Evolutionary conservation across 1,139 yeast genomes (phyloP).

Genomic region (Kazachstania sp.): DNA sequence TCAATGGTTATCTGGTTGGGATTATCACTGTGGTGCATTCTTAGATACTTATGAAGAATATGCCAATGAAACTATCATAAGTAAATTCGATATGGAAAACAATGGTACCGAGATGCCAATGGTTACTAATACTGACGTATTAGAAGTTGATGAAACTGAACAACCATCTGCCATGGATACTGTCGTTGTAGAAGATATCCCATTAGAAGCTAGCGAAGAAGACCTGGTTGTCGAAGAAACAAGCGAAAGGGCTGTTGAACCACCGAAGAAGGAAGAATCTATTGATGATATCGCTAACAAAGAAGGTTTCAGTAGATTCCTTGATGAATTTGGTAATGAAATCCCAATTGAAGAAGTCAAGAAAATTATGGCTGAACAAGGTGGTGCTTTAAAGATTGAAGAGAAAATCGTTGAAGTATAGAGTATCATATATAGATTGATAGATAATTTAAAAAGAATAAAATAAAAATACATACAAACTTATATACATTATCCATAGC

Average conservation of each 20-base stretch:
- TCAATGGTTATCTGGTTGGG: slow-evolving; percentile 64
- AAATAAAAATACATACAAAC: too few relatives aligned
- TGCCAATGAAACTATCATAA: background rate
- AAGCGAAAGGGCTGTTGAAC: background rate
- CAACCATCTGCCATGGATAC: background rate
- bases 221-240: background rate
- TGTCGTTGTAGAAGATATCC: background rate
- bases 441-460: background rate
- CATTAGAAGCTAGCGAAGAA: background rate
- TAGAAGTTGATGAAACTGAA: background rate
- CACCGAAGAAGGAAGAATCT: slow-evolving; percentile 11
- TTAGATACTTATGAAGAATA: slow-evolving; percentile 23
- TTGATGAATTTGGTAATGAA: slow-evolving; percentile 53
- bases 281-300: slow-evolving; percentile 71
- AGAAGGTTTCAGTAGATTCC: slow-evolving; percentile 67
- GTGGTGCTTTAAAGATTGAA: slow-evolving; percentile 7
- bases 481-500: background rate
- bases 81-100: background rate
- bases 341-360: slow-evolving; percentile 52
- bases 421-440: background rate
- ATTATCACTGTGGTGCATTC: slow-evolving; percentile 64
- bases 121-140: background rate
- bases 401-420: slow-evolving; percentile 3
- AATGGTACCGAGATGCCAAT: background rate
- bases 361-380: slow-evolving; percentile 38